Conservation (phyloP, 2,329 filamentous ascomycete genomes). For the Cladorrhinum sp. region DNA sequence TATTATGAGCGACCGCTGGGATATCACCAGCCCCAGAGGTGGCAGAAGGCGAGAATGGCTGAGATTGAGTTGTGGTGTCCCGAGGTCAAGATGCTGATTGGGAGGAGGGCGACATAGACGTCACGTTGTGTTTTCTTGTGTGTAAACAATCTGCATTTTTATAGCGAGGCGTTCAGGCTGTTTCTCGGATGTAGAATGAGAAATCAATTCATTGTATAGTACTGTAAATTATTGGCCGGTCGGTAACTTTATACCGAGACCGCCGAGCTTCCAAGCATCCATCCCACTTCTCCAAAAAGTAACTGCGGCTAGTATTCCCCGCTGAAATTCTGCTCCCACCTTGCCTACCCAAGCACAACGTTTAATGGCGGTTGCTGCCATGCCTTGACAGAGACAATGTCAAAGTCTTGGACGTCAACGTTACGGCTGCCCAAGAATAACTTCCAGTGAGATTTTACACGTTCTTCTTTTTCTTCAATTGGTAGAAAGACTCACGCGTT, state of each 20-base stretch:
- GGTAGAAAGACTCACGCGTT: background rate
- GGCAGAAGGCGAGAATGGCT: background rate
- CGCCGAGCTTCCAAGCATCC: background rate
- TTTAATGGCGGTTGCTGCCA: conserved; percentile 6
- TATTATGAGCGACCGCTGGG: background rate
- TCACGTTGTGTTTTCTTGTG: background rate
- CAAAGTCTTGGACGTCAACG: conserved; percentile 69
- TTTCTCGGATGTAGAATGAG: too few species aligned
- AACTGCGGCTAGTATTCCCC: background rate
- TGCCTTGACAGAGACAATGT: conserved; percentile 35
- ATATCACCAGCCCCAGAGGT: conserved; percentile 2
- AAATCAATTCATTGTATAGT: too few species aligned
- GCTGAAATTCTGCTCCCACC: background rate
- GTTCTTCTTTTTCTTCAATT: background rate
- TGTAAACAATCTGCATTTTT: too few species aligned
- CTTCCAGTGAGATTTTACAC: conserved; percentile 55
- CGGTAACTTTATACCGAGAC: background rate
- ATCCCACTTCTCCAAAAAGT: background rate
- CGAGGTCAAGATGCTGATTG: conserved; percentile 6
- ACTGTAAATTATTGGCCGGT: too few species aligned
- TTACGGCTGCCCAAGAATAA: conserved; percentile 71
- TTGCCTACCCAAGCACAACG: background rate
- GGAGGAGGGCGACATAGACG: background rate
- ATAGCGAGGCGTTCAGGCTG: background rate
- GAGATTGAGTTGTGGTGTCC: conserved; percentile 3